These are phyloP conservation scores for Fusarium palustre DNA, from an alignment of 2,329 filamentous ascomycete genomes.

Conservation along the genomic window DNA sequence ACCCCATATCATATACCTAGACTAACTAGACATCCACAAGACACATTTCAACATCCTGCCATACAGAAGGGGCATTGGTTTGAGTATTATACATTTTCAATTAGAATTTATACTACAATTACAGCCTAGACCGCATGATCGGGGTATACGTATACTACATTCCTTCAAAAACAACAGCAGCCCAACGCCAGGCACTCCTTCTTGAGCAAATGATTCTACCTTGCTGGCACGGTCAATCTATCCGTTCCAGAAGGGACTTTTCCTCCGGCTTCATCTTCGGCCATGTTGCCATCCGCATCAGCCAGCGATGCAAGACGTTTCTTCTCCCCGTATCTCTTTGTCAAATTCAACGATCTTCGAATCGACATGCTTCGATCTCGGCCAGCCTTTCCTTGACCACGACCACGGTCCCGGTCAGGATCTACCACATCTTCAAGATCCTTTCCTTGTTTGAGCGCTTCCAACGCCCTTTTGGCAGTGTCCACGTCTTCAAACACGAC, in stretches of 20 bases:
- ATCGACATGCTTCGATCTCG: constrained; percentile 37
- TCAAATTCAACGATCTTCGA: constrained; percentile 34
- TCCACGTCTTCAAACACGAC: constrained; percentile 62
- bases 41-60: not conserved
- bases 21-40: not conserved
- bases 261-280: not conserved
- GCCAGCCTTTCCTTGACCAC: constrained; percentile 11
- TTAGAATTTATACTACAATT: constrained; percentile 35
- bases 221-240: constrained; percentile 23
- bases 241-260: not conserved
- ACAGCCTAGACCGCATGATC: constrained; percentile 22
- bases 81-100: not conserved
- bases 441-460: constrained; percentile 60
- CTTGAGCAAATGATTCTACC: constrained; percentile 18
- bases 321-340: constrained; percentile 27
- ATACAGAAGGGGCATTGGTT: constrained; percentile 18
- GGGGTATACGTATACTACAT: constrained; percentile 27
- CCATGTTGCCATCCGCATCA: constrained; percentile 3
- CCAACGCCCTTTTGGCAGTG: constrained; percentile 59
- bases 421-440: constrained; percentile 45
- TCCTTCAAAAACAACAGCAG: constrained; percentile 19
- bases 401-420: constrained; percentile 26
- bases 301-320: constrained; percentile 21
- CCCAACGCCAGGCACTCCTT: constrained; percentile 28
- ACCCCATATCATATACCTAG: constrained; percentile 12